These are phyloP conservation scores for Vitis hybrid DNA, from an alignment of 177 flowering plant genomes.

Conservation along the genomic window DNA sequence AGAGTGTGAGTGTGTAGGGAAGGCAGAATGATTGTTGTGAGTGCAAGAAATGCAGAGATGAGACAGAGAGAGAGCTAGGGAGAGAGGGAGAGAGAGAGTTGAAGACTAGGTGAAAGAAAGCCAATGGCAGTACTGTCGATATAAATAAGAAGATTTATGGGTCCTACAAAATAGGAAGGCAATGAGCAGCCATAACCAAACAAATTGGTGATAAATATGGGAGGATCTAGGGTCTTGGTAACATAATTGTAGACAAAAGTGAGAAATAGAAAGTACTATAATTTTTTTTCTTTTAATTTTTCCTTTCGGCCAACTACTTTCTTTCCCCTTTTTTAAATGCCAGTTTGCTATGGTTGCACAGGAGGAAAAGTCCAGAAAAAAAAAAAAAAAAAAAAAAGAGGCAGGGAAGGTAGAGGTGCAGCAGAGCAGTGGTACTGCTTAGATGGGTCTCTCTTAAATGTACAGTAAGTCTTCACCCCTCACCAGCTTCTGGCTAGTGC, in stretches of 20 bases:
- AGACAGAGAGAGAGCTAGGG: neutral
- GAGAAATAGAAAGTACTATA: neutral
- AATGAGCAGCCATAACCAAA: neutral
- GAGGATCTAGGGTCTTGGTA: neutral
- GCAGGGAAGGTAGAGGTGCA: constrained; percentile 9
- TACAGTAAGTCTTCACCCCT: neutral
- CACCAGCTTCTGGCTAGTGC: neutral
- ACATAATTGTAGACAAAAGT: neutral
- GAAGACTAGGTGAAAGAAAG: constrained; percentile 9
- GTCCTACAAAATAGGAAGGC: constrained; percentile 5
- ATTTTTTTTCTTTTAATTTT: neutral
- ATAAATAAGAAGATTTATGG: constrained; percentile 23
- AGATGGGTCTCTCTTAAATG: constrained; percentile 17
- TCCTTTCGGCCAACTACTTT: constrained; percentile 7
- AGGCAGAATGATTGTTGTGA: constrained; percentile 14
- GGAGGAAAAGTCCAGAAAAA: neutral
- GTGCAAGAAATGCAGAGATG: constrained; percentile 8
- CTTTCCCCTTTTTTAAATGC: constrained; percentile 6
- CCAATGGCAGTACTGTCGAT: constrained; percentile 25
- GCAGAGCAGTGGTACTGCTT: no score
- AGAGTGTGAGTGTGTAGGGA: neutral
- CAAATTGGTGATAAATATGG: neutral
- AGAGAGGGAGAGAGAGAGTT: constrained; percentile 12
- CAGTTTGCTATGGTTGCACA: constrained; percentile 1
- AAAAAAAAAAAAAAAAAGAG: constrained; percentile 1